phyloP scores from a whole-genome alignment of 805 yeast genomes.

The Tetrapisispora iriomotensis region DNA sequence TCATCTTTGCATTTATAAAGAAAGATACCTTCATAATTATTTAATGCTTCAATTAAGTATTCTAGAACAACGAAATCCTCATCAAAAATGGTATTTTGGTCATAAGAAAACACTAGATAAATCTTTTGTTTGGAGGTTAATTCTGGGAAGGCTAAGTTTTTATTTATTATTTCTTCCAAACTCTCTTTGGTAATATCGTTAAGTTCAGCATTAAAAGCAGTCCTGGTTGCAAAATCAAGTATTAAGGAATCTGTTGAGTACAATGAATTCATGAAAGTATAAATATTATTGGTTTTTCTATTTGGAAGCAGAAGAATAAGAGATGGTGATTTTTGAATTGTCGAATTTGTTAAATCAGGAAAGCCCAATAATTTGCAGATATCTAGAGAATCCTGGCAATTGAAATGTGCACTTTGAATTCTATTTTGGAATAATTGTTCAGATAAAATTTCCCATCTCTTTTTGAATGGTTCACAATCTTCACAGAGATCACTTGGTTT shows the following conservation, averaged over 20 bases:
- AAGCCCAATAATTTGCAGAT: conserved; percentile 47
- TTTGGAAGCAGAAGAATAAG: conserved; percentile 47
- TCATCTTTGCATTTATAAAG: conserved; percentile 45
- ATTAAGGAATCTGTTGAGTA: conserved; percentile 25
- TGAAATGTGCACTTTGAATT: conserved; percentile 45
- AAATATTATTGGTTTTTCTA: conserved; percentile 20
- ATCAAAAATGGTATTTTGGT: conserved; percentile 33
- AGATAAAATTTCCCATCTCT: conserved; percentile 49
- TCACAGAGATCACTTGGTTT: conserved; percentile 33
- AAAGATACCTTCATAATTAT: conserved; percentile 47
- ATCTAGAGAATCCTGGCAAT: conserved; percentile 42
- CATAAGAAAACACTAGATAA: conserved; percentile 44
- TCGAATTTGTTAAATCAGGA: conserved; percentile 19
- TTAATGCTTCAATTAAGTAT: conserved; percentile 49
- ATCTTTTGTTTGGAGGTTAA: conserved; percentile 23
- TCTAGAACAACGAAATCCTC: conserved; percentile 60
- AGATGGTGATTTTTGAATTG: conserved; percentile 29
- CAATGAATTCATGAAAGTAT: conserved; percentile 15
- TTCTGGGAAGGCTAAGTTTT: conserved; percentile 7
- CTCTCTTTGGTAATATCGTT: conserved; percentile 21
- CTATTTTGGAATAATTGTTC: conserved; percentile 33
- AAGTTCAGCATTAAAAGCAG: conserved; percentile 37
- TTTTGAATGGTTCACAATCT: conserved; percentile 42
- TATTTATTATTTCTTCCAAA: conserved; percentile 10
- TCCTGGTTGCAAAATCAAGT: conserved; percentile 38